Percentiles rank a stretch among this genome's conserved stretches.
Evolutionary conservation across 2,329 filamentous ascomycete genomes (phyloP).

Genomic region (Ceratocystis albifundus): DNA sequence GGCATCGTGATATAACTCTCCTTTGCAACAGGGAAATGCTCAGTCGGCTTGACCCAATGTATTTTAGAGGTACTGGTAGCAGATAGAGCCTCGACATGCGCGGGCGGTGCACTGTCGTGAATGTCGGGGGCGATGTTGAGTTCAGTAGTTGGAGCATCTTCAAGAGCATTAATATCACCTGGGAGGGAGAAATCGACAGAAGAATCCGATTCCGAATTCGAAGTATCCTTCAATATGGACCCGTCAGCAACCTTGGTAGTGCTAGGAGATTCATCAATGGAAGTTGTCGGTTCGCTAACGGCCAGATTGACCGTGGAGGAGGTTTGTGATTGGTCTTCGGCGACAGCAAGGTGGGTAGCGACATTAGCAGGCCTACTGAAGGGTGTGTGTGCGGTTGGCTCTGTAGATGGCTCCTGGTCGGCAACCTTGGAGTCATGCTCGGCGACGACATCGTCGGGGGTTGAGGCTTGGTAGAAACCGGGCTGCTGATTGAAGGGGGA

Average conservation of each 20-base stretch:
- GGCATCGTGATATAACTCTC: slow-evolving; percentile 66
- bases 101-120: slow-evolving; percentile 4
- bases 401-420: neutral
- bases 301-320: neutral
- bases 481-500: slow-evolving; percentile 14
- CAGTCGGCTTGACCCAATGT: slow-evolving; percentile 63
- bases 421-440: neutral
- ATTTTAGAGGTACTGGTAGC: slow-evolving; percentile 28
- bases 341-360: neutral
- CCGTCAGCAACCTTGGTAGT: slow-evolving; percentile 9
- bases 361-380: neutral
- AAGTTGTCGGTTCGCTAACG: neutral
- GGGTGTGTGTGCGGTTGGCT: neutral
- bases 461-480: neutral
- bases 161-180: neutral
- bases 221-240: slow-evolving; percentile 15
- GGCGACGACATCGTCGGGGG: neutral
- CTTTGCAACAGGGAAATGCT: slow-evolving; percentile 64
- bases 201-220: neutral
- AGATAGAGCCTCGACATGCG: neutral
- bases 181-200: slow-evolving; percentile 17
- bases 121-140: slow-evolving; percentile 1
- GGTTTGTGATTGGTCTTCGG: neutral
- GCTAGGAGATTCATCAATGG: neutral
- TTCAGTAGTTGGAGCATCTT: neutral